Evolutionary conservation across 1,284 basidiomycete genomes (phyloP).

Genomic region (Pulchroboletus neoregius): DNA sequence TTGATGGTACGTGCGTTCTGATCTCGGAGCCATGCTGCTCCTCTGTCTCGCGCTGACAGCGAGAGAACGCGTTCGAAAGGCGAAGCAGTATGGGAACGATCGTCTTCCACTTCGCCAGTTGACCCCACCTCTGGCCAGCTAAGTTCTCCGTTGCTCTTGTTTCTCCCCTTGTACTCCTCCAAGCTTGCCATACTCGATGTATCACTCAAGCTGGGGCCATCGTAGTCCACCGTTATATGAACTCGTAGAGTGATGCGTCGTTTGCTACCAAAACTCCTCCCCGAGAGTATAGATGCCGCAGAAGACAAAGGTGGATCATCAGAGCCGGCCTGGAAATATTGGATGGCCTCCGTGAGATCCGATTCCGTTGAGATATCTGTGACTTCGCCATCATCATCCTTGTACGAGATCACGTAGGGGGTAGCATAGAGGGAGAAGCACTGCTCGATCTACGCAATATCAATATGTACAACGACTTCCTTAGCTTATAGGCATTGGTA

Average conservation of each 20-base stretch:
- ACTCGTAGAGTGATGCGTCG: constrained; percentile 77
- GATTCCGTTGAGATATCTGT: constrained; percentile 64
- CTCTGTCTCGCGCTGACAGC: constrained; percentile 53
- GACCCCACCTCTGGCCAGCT: constrained; percentile 48
- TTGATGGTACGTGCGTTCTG: constrained; percentile 67
- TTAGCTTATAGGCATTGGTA: not conserved
- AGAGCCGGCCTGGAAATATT: constrained; percentile 70
- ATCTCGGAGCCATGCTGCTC: constrained; percentile 77
- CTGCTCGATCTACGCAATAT: constrained; percentile 62
- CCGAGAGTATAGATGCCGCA: constrained; percentile 69
- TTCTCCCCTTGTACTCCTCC: constrained; percentile 64
- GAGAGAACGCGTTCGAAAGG: constrained; percentile 44
- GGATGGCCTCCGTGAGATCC: constrained; percentile 81
- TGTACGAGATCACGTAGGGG: constrained; percentile 72
- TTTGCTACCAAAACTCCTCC: constrained; percentile 58
- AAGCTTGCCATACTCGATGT: constrained; percentile 74
- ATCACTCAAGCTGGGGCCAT: constrained; percentile 87
- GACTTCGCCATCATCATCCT: constrained; percentile 82
- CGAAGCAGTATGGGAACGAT: constrained; percentile 35
- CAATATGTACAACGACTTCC: not conserved
- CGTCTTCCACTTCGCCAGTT: constrained; percentile 55
- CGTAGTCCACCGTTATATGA: constrained; percentile 78
- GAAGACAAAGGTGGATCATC: constrained; percentile 69
- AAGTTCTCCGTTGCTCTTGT: constrained; percentile 54
- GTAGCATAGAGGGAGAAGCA: constrained; percentile 73